Evolutionary conservation across 2,329 filamentous ascomycete genomes (phyloP), one percentile per base, ranked within the genome.

Genomic region (Leptographium galeiforme): DNA sequence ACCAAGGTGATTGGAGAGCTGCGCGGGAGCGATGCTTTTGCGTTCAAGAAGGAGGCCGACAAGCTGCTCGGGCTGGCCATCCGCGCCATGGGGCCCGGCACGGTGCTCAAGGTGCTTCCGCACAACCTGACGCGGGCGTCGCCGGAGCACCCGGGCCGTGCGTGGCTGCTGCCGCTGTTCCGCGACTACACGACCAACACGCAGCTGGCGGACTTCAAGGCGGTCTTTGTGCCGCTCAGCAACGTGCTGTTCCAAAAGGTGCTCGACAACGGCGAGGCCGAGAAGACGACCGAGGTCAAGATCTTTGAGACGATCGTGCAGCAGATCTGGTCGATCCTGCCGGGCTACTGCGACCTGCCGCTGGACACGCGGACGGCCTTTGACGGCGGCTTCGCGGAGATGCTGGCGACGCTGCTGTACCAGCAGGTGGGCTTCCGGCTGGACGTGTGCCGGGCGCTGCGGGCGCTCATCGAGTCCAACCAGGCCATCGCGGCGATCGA

Each of bases 291-390:
- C 78, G 89, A 97, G 66, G 79, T 93, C 64, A 98, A 98, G 74
- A 94, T 98, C 55, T 98, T 93, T 65, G 91, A 98, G 70, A 97
- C 93, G 0, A 74, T 98, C 6, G 88, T 98, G 10, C 86, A 94
- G 60, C 93, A 98, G 65, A 90, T 91, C 44, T 98, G 93, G 93
- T 89, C 88, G 0, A 84, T 87, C 51, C 76, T 98, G 16, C 91
- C 93, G 0, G 93, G 93, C 1, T 98, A 96, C 71, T 97, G 93
- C 66, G 89, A 96, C 65, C 72, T 96, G 52, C 91, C 93, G 1
- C 70, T 95, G 39, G 93, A 98, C 63, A 64, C 91, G 44, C 70
- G 68, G 6, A 74, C 83, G 57, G 76, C 87, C 1, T 94, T 98
- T 61, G 89, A 97, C 63, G 88, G 95, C 63, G 66, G 69, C 16